phyloP scores from a whole-genome alignment of 805 yeast genomes.

The Phaffomyces opuntiae region DNA sequence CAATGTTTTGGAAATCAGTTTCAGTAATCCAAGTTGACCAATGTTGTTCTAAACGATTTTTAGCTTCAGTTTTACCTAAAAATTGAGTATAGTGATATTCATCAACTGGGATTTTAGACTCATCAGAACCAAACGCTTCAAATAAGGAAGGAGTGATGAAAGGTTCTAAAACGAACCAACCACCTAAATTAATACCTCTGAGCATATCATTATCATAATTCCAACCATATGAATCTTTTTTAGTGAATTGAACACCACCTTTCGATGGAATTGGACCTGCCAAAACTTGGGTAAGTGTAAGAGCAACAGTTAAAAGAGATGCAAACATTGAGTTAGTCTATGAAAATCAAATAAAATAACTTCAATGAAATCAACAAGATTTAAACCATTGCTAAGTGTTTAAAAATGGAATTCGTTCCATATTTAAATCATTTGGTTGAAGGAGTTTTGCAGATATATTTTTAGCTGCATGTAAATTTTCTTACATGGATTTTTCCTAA shows the following conservation, averaged over 20 bases:
- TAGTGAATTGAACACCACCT: slow-evolving; percentile 20
- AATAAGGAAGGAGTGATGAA: slow-evolving; percentile 79
- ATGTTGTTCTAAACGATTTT: slow-evolving; percentile 48
- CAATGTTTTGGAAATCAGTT: slow-evolving; percentile 57
- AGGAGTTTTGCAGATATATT: too few species aligned
- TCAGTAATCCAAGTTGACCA: slow-evolving; percentile 79
- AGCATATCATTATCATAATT: slow-evolving; percentile 14
- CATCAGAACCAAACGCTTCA: slow-evolving; percentile 31
- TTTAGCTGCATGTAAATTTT: too few species aligned
- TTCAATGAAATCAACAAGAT: too few species aligned
- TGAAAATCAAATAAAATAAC: background rate
- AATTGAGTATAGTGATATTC: slow-evolving; percentile 62
- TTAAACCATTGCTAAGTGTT: too few species aligned
- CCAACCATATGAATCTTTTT: slow-evolving; percentile 13
- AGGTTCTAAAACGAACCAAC: slow-evolving; percentile 87
- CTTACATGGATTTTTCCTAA: too few species aligned
- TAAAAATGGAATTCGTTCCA: too few species aligned
- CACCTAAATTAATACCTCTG: slow-evolving; percentile 78
- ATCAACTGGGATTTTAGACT: slow-evolving; percentile 58
- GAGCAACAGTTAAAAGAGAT: slow-evolving; percentile 1
- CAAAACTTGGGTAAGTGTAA: slow-evolving; percentile 2
- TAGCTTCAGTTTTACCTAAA: slow-evolving; percentile 58
- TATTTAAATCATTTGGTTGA: too few species aligned
- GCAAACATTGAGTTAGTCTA: background rate
- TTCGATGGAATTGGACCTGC: slow-evolving; percentile 22